Evolutionary conservation across 495 filamentous ascomycete species (phyloP), one percentile per base, ranked within the genome.

Genomic region (Neurospora pannonica): DNA sequence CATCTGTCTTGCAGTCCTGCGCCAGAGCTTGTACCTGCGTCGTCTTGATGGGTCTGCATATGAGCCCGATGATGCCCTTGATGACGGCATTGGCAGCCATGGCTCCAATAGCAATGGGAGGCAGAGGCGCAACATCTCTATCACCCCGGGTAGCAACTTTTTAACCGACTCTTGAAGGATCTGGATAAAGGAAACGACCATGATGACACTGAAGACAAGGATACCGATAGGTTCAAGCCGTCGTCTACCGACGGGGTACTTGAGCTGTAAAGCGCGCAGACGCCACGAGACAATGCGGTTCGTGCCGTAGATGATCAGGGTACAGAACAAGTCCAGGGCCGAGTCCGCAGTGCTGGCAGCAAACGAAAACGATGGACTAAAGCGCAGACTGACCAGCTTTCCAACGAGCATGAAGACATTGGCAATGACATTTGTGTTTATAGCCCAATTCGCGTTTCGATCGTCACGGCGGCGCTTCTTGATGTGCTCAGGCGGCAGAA

Each of bases 171-270:
- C 85, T 75, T 87, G 78, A 71, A 87, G 75, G 70, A 87, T 83
- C 72, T 87, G 84, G 5, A 84, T 40, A 71, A 87, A 87, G 11
- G 85, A 85, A 9, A 87, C 78, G 17, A 87, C 82, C 86, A 88
- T 88, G 74, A 88, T 87, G 72, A 88, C 80, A 6, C 81, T 82
- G 77, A 87, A 87, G 40, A 87, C 85, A n/a, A 87, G 77, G 10
- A 88, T 84, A 2, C 86, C 86, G 24, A 87, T 80, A 3, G 86
- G 85, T 62, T 87, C 84, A 10, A 87, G 79, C 8, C 85, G 82
- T 8, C 82, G 78, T 10, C 84, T 78, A 3, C 84, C 85, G 19
- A 87, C 85, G 31, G 85, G 85, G 76, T 87, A 87, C 37, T 82
- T 80, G 71, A 76, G 74, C 43, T 81, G 76, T 24, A 87, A 76